Conservation (phyloP, 495 filamentous ascomycete species). For the Aspergillus hancockii region DNA sequence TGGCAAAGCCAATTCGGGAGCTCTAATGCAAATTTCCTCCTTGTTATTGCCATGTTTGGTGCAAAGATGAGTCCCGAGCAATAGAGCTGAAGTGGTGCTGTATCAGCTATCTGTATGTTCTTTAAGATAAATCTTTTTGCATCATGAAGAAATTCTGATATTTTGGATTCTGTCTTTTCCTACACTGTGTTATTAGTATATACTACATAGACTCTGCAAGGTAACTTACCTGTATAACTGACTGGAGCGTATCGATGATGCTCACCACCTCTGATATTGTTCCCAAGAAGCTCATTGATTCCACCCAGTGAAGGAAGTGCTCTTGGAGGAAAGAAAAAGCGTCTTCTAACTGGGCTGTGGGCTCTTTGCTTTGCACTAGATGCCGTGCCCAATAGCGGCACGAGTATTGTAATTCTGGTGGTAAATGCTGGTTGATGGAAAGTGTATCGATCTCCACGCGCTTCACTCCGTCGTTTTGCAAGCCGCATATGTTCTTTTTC, state of each 20-base stretch:
- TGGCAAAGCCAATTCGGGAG: constrained; percentile 10
- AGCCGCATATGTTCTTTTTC: constrained; percentile 40
- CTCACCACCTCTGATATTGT: constrained; percentile 26
- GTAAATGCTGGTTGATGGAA: constrained; percentile 20
- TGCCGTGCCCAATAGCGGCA: constrained; percentile 49
- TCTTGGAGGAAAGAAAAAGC: constrained; percentile 38
- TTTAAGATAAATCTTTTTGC: constrained; percentile 34
- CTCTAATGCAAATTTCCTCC: constrained; percentile 9
- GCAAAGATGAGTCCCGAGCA: constrained; percentile 34
- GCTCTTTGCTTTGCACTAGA: constrained; percentile 31
- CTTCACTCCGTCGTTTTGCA: constrained; percentile 25
- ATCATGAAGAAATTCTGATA: constrained; percentile 30
- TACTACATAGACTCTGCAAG: not conserved
- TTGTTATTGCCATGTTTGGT: constrained; percentile 29
- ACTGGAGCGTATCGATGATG: constrained; percentile 2
- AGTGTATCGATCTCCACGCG: constrained; percentile 26
- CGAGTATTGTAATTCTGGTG: constrained; percentile 37
- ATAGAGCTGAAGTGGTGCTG: constrained; percentile 19
- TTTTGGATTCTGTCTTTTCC: constrained; percentile 22
- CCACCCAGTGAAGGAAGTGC: constrained; percentile 51
- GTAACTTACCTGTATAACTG: constrained; percentile 17
- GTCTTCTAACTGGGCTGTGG: constrained; percentile 22
- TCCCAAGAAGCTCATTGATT: constrained; percentile 45
- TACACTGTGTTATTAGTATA: constrained; percentile 12
- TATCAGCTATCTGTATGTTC: constrained; percentile 33